These are phyloP conservation scores for Megacollybia marginata DNA, from an alignment of 768 basidiomycete species.

Conservation along the genomic window DNA sequence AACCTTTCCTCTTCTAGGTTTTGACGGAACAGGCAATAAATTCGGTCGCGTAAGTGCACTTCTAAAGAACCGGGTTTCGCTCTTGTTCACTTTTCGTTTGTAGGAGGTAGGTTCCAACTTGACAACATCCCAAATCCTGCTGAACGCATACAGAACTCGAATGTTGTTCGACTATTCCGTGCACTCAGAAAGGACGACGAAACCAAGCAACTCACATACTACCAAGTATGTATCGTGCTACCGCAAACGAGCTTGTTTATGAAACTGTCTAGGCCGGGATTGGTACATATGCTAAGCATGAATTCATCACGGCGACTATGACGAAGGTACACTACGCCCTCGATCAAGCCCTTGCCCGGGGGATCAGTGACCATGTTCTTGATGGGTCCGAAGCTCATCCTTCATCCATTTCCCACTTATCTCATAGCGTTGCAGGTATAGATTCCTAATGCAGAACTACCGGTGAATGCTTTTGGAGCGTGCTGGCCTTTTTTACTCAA, in stretches of 20 bases:
- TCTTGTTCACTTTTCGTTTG: no score
- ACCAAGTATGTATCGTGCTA: slow-evolving; percentile 42
- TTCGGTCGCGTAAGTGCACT: no score
- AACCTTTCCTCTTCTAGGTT: no score
- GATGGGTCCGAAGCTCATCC: slow-evolving; percentile 28
- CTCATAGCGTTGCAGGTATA: slow-evolving; percentile 61
- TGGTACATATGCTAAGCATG: slow-evolving; percentile 26
- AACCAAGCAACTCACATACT: slow-evolving; percentile 57
- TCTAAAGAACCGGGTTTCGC: no score
- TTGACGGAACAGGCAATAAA: no score
- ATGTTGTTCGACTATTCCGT: slow-evolving; percentile 63
- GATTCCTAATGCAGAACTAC: slow-evolving; percentile 75
- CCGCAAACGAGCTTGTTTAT: background rate
- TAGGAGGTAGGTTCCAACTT: no score
- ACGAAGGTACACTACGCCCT: slow-evolving; percentile 48
- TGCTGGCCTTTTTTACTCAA: no score
- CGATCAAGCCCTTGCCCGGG: slow-evolving; percentile 55
- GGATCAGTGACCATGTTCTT: slow-evolving; percentile 46
- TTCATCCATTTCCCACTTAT: slow-evolving; percentile 34
- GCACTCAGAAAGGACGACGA: slow-evolving; percentile 56
- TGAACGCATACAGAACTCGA: slow-evolving; percentile 40
- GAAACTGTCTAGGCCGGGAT: slow-evolving; percentile 28
- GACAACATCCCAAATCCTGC: no score
- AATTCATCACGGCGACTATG: slow-evolving; percentile 57
- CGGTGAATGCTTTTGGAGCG: slow-evolving; percentile 1